Evolutionary conservation across 345 rosid genomes (phyloP).

Genomic region (Populus simonii): DNA sequence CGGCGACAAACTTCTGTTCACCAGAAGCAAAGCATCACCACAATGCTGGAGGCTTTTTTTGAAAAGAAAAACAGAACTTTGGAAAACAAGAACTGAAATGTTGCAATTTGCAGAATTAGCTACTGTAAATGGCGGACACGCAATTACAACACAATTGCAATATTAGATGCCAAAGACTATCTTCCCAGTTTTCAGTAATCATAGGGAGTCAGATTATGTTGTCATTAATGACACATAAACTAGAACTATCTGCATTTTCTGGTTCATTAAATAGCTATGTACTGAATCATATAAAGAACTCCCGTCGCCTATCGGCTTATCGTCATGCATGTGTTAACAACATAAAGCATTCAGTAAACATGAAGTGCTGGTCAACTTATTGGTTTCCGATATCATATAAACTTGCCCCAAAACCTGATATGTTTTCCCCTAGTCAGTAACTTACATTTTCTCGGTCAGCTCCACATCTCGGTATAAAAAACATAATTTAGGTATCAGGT

Average conservation of each 20-base stretch:
- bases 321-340: background rate
- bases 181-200: background rate
- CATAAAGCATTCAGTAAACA: background rate
- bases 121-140: background rate
- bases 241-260: background rate
- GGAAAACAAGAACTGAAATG: background rate
- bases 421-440: background rate
- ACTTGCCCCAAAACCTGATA: background rate
- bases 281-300: background rate
- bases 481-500: background rate
- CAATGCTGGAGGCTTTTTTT: background rate
- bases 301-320: background rate
- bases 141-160: background rate
- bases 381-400: background rate
- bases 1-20: conserved; percentile 79
- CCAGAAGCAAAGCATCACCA: conserved; percentile 7
- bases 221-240: background rate
- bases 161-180: background rate
- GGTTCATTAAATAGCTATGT: background rate
- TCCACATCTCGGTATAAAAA: background rate
- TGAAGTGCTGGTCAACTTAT: background rate
- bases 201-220: background rate
- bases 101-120: background rate
- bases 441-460: background rate
- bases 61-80: background rate